Conservation (phyloP, 129 eudicot genomes). For the Deinandra increscens region DNA sequence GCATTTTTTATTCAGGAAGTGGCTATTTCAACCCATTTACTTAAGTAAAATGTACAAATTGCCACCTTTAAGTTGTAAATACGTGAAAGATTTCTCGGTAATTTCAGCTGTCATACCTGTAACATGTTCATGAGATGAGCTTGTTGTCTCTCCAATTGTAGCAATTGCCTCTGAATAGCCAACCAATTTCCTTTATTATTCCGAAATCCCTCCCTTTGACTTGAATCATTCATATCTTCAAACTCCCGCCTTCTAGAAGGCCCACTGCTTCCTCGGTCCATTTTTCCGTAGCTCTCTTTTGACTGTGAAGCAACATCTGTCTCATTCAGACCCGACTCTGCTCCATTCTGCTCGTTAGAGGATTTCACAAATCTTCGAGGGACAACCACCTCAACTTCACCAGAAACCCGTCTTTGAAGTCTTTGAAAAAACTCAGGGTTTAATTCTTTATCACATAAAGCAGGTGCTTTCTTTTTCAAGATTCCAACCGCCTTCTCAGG, state of each 20-base stretch:
- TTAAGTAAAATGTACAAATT: slow-evolving; percentile 2
- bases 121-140: slow-evolving; percentile 94
- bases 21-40: slow-evolving; percentile 6
- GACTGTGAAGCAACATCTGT: slow-evolving; percentile 39
- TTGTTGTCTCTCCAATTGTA: slow-evolving; percentile 87
- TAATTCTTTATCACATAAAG: slow-evolving; percentile 72
- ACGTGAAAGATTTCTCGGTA: background rate
- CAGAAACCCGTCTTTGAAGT: slow-evolving; percentile 71
- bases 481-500: slow-evolving; percentile 69
- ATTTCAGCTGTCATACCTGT: slow-evolving; percentile 50
- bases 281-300: slow-evolving; percentile 34
- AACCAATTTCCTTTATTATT: slow-evolving; percentile 82
- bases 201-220: slow-evolving; percentile 51
- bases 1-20: background rate
- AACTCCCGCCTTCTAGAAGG: slow-evolving; percentile 50
- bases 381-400: slow-evolving; percentile 89
- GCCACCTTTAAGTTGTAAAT: background rate
- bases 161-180: slow-evolving; percentile 88
- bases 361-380: slow-evolving; percentile 69
- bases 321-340: slow-evolving; percentile 38
- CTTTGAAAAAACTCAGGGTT: slow-evolving; percentile 92
- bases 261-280: slow-evolving; percentile 44
- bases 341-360: slow-evolving; percentile 46
- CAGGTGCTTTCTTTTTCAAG: slow-evolving; percentile 78
- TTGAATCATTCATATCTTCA: slow-evolving; percentile 48